Evolutionary conservation across 1,284 basidiomycete genomes (phyloP), one percentile per base, ranked within the genome.

Genomic region (Sanghuangporus sanghuang): DNA sequence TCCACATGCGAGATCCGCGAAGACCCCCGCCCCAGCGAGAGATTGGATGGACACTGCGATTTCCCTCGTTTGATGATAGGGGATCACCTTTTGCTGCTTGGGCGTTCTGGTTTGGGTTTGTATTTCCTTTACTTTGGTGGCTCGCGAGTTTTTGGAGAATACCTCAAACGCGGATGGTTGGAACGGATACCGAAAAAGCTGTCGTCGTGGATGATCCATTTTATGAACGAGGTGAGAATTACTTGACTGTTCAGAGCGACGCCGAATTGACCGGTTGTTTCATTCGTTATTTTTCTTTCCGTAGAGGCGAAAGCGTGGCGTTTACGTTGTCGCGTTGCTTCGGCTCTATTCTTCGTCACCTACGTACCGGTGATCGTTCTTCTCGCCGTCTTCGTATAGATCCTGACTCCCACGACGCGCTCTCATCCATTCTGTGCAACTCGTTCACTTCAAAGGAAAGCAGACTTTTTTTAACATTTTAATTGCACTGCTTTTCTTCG

Each of bases 111-210:
- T 65, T 87, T 60, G 89, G 88, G 8, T 90, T 91, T 69, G 68
- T 90, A 11, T 60, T 89, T 39, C 91, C 91, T 67, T 87, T 88
- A n/a, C 53, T 89, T 12, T 91, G 89, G 89, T 92, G 89, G 87
- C 68, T 84, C 64, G 87, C 85, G n/a, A 79, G 81, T 11, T 77
- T 89, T 66, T 77, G 84, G 68, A 76, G 76, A 32, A 81, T 86
- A 40, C 87, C 86, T 12, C 75, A 73, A 69, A 92, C 88, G 52
- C 78, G 89, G 67, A 77, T 78, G 48, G 78, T 87, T 36, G 86
- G 84, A 27, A 84, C 77, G 39, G 76, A 84, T 65, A 78, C 77
- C 58, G 89, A 89, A 75, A 90, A 89, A 71, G 85, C 82, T 11
- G 87, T 91, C 8, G 76, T 85, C 21, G 75, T 91, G 50, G 89